These are phyloP conservation scores for Bjerkandera adusta DNA, from an alignment of 1,284 basidiomycete species.

Conservation along the genomic window DNA sequence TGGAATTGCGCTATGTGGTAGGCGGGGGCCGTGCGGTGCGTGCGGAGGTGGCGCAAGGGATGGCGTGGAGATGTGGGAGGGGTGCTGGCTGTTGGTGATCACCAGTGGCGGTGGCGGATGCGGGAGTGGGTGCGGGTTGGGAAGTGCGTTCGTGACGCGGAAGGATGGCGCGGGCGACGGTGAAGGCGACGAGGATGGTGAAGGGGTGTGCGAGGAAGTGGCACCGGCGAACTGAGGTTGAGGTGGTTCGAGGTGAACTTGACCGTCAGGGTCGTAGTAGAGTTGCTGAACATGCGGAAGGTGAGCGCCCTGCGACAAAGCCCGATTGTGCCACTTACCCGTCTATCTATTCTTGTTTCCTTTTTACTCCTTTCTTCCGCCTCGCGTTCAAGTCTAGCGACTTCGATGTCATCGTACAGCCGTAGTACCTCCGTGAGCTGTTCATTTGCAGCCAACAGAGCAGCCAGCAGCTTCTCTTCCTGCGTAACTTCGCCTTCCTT, in stretches of 20 bases:
- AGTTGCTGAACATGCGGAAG: slow-evolving; percentile 18
- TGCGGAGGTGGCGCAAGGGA: slow-evolving; percentile 62
- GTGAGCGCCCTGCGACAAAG: too few species aligned
- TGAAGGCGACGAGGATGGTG: slow-evolving; percentile 36
- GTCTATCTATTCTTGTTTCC: slow-evolving; percentile 54
- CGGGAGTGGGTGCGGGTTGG: slow-evolving; percentile 21
- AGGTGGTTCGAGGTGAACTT: slow-evolving; percentile 25
- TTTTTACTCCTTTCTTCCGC: slow-evolving; percentile 60
- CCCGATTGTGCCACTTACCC: slow-evolving; percentile 37
- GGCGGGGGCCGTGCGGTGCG: slow-evolving; percentile 67
- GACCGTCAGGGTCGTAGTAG: slow-evolving; percentile 30
- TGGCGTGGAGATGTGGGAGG: slow-evolving; percentile 27
- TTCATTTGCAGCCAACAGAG: slow-evolving; percentile 63
- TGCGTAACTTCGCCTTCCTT: slow-evolving; percentile 44
- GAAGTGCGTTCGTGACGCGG: slow-evolving; percentile 23
- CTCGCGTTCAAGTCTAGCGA: slow-evolving; percentile 60
- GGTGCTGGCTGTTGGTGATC: slow-evolving; percentile 60
- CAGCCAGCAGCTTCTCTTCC: slow-evolving; percentile 63
- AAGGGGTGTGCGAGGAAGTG: slow-evolving; percentile 38
- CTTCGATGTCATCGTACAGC: slow-evolving; percentile 64
- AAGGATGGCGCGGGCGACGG: slow-evolving; percentile 36
- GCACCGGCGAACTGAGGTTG: slow-evolving; percentile 27
- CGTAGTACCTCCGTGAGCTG: slow-evolving; percentile 46
- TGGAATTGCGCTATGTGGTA: slow-evolving; percentile 38
- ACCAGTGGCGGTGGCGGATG: slow-evolving; percentile 51